Evolutionary conservation across 805 yeast species (phyloP), one percentile per base, ranked within the genome.

Genomic region (Brettanomyces sp.): DNA sequence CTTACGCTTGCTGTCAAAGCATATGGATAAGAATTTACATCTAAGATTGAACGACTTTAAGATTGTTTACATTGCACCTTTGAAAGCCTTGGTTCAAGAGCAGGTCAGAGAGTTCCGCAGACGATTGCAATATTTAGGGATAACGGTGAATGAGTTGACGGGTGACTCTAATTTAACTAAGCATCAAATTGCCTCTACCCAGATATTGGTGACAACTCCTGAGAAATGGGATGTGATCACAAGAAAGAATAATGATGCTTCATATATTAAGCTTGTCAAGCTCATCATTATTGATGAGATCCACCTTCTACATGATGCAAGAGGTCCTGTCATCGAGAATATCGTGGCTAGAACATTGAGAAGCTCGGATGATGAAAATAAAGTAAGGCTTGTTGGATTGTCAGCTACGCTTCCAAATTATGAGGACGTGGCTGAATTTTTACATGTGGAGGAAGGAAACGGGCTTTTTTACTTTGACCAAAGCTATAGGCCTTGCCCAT

Each of bases 171-270:
- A 80, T 44, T 65, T 91, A 48, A 80, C 89, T 2, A 81, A 77
- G 54, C 79, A 76, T 49, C 95, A 91, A 60, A 80, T 91, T 30
- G 63, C 74, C 2, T 80, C 80, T 39, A 84, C 96, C 0, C 96
- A 91, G 55, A 64, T 91, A 4, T 67, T 91, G 42, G 95, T 91
- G 1, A 86, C 96, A 0, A 91, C 99, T 0, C 98, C 98, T 0
- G 99, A 93, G 59, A 91, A 90, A 58, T 91, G 98, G 98, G 98
- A 93, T 66, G 86, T 93, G 21, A 82, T 90, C 13, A 90, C 96
- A 0, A 74, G 99, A 66, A 91, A 91, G 56, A 72, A 74, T 39
- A 70, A 79, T 22, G 91, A 85, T 49, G 68, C 77, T 2, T 76
- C 83, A 23, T 82, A 80, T 54, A 75, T 81, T 1, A 71, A 75